Base-by-base conservation (phyloP, 495 filamentous ascomycete species). In the Penicillium cosmopolitanum region DNA sequence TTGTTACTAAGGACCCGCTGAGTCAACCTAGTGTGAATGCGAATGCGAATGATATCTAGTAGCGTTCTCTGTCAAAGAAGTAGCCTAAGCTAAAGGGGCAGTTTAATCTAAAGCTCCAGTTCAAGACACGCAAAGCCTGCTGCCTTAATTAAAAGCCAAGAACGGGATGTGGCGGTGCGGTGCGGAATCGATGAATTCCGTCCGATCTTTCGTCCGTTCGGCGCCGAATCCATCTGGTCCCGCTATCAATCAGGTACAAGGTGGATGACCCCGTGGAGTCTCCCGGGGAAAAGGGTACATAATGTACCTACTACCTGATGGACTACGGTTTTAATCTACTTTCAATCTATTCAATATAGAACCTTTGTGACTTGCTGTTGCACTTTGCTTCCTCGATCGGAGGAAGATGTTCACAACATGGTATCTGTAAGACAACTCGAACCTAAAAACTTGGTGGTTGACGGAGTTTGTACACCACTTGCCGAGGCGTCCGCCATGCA, bases 121-220 rank as follows among this genome's bases (percentile, higher is more conserved):
- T 46, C 5, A 15, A 48, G 55, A 56, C 42, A 57, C 53, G 36
- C n/a, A 51, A 23, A 10, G 15, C 0, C 36, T 60, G 56, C 53
- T 64, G 57, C 53, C 61, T 60, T 56, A 44, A 13, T 16, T 10
- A 44, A 40, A 16, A 57, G 42, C 50, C 55, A 42, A 57, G 47
- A 16, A 25, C 18, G 34, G 43, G 18, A 38, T 33, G 35, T 51
- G 56, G 56, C 56, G 46, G 36, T 53, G 53, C 56, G 46, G 36
- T 50, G 53, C 48, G 54, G 42, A 33, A 34, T 11, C 12, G 15
- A 34, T 25, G 25, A 36, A 15, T 31, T 44, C 8, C 13, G 38
- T 51, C 52, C 51, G 51, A 42, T 35, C 28, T 47, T 58, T 59
- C 51, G 60, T 54, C 55, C 54, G 50, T 47, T 48, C 46, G 23